Evolutionary conservation across 2,329 filamentous ascomycete species (phyloP), one percentile per base, ranked within the genome.

Genomic region (Leptographium galeiforme): DNA sequence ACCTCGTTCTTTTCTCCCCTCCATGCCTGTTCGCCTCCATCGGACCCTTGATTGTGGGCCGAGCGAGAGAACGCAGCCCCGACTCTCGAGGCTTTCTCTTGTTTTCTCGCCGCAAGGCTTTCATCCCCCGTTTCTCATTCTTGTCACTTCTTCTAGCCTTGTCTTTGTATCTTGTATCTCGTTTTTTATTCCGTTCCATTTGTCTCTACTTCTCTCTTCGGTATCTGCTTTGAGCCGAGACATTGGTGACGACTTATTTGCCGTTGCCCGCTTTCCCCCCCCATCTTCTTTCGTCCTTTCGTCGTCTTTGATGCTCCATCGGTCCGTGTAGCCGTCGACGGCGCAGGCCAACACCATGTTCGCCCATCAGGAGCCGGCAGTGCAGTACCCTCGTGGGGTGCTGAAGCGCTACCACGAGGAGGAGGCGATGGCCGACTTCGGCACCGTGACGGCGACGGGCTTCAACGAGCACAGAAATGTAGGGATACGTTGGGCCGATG

Each of bases 391-490:
- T 41, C 69, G 72, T 36, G 57, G 62, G 19, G 64, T 66, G 50
- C 67, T 72, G 52, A 77, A 76, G 65, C 67, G 74, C 48, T 63
- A 62, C 52, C 66, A 72, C 34, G 73, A 76, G 33, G 72, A 74
- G 19, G 73, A 74, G 25, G 58, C 58, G 25, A 67, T 68, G 19
- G 44, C 45, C 14, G 56, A 70, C 19, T 54, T 68, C n/a, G 61
- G 60, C 40, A 63, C 64, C 41, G 65, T 64, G 45, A 58, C 60
- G 39, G 62, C 63, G 57, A 47, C 67, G 52, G 73, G 73, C 59
- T 75, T 76, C 56, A 69, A 67, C 5, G 73, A 76, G 62, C 75
- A 77, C 60, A 68, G 74, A 61, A 74, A 70, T 59, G 74, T 77
- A 66, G 61, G 72, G 43, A 30, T 49, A 39, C 38, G 11, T 14